Conservation (phyloP, 495 filamentous ascomycete species). For the Margaritispora aquatica region DNA sequence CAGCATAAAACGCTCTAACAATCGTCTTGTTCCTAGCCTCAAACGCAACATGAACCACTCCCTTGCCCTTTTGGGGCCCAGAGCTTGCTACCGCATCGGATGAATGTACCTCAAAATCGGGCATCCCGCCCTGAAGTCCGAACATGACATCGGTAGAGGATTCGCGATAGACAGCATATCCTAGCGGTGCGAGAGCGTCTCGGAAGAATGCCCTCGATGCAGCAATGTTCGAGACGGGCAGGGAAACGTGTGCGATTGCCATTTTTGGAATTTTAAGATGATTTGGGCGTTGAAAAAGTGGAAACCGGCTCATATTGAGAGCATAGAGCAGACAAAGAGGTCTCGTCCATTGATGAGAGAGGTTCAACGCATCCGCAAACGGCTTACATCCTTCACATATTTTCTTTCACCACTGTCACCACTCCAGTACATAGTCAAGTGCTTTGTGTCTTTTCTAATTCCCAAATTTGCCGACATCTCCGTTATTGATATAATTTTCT, state of each 20-base stretch:
- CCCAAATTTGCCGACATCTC: no score
- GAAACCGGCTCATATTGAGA: no score
- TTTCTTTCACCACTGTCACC: no score
- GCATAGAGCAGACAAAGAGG: no score
- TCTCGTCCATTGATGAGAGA: no score
- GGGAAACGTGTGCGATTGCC: constrained; percentile 27
- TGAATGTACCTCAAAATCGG: constrained; percentile 38
- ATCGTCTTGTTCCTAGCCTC: constrained; percentile 10
- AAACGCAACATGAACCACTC: constrained; percentile 27
- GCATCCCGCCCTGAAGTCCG: constrained; percentile 22
- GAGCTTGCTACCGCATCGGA: background rate
- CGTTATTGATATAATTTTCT: no score
- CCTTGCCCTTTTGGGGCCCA: background rate
- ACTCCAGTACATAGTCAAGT: no score
- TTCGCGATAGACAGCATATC: constrained; percentile 31
- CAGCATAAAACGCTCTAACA: constrained; percentile 26
- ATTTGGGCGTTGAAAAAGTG: background rate
- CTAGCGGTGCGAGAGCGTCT: constrained; percentile 30
- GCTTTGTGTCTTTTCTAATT: no score
- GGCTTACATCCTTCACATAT: no score
- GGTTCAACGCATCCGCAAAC: no score
- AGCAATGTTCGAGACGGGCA: constrained; percentile 23
- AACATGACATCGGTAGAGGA: constrained; percentile 26
- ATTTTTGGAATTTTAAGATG: constrained; percentile 12
- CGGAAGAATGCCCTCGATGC: constrained; percentile 35